phyloP scores from a whole-genome alignment of 139 green algal species.

The Chlorella sorokiniana region DNA sequence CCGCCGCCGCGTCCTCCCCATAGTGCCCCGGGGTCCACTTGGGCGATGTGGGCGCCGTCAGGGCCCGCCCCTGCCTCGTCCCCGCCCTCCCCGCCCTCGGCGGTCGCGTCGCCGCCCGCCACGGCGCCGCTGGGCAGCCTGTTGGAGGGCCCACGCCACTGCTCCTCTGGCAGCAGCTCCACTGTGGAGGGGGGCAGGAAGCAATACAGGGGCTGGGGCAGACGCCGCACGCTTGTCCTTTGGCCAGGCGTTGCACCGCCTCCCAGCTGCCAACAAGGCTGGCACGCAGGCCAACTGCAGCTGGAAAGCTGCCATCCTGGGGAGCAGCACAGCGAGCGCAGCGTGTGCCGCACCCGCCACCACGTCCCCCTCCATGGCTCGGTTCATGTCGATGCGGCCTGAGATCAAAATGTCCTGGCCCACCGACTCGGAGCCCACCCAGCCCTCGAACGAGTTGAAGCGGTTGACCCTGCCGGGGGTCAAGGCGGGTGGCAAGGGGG shows the following conservation, averaged over 20 bases:
- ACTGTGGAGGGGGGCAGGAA: slow-evolving; percentile 39
- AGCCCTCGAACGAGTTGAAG: slow-evolving; percentile 85
- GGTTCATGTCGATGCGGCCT: slow-evolving; percentile 79
- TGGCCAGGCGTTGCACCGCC: too few species aligned
- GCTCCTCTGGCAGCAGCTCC: slow-evolving; percentile 80
- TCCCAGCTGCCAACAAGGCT: neutral
- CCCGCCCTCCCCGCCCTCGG: slow-evolving; percentile 33
- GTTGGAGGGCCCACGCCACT: slow-evolving; percentile 65
- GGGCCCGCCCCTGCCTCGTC: slow-evolving; percentile 35
- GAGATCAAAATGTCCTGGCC: slow-evolving; percentile 80
- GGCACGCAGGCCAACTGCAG: neutral
- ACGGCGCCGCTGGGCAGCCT: slow-evolving; percentile 29
- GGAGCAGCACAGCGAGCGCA: neutral
- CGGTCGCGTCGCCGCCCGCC: neutral
- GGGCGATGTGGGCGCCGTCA: slow-evolving; percentile 37
- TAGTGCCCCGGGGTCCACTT: slow-evolving; percentile 66
- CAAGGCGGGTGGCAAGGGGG: neutral
- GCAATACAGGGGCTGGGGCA: neutral
- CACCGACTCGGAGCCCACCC: slow-evolving; percentile 67
- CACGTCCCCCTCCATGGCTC: slow-evolving; percentile 78
- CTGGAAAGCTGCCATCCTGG: neutral
- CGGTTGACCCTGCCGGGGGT: slow-evolving; percentile 60
- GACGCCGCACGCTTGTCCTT: neutral
- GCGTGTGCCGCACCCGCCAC: slow-evolving; percentile 40
- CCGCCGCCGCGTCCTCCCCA: slow-evolving; percentile 36